Base-by-base conservation (phyloP, 495 filamentous ascomycete genomes). In the Geoglossum glabrum region DNA sequence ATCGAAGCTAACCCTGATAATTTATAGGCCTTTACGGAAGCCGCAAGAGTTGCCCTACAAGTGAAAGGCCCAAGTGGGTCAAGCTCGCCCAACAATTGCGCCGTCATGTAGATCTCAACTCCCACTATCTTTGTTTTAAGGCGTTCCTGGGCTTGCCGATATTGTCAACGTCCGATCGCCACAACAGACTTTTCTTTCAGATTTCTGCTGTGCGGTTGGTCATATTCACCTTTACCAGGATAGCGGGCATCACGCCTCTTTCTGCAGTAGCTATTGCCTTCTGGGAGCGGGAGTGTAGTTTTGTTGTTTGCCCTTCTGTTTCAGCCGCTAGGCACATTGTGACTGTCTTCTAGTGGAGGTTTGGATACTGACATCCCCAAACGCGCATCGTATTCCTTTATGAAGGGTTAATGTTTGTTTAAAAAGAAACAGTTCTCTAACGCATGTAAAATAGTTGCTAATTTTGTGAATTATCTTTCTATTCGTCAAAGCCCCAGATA, bases 41-140 rank as follows among this genome's bases (percentile, higher is more conserved):
- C 92, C 38, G 93, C 92, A 47, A 83, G 94, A 64, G 92, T 97
- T n/a, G 92, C 92, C 8, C 73, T 98, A 27, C 84, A 84, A 25
- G 92, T 96, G 43, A 95, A 89, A 70, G 54, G 54, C 13, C 54
- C 54, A 31, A 56, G 54, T 56, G 38, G 38, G 31, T 56, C 54
- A 52, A 56, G 9, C 11, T 3, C 33, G 3, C 31, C 33, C 3
- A 26, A 31, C 9, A 27, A 26, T 10, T 56, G 54, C 21, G 31
- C 26, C 17, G 19, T 56, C 17, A 56, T 56, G 54, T 56, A 56
- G 25, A 56, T n/a, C 30, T 52, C 40, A 45, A 25, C 28, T n/a
- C 25, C 46, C 46, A 25, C 21, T 50, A 10, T 50, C 28, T 27
- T 52, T 7, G 8, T 40, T 27, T n/a, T 11, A 30, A 27, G 54